A percentile compares a stretch with the other conserved stretches of the same genome.
These are phyloP conservation scores for Jamesozyma piceae DNA, from an alignment of 805 yeast genomes.

Conservation along the genomic window DNA sequence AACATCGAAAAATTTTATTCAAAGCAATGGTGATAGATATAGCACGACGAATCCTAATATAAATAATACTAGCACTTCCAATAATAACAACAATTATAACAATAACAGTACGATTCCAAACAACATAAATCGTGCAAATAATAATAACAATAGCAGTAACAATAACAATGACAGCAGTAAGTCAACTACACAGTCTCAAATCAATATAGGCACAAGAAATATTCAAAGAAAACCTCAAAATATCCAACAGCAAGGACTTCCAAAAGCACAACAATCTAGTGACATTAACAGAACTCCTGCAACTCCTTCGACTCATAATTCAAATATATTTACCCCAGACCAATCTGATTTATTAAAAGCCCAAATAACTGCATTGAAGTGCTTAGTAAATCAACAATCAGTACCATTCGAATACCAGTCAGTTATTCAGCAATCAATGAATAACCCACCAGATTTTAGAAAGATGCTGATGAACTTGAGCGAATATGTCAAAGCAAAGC, in stretches of 20 bases:
- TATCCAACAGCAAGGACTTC: background rate
- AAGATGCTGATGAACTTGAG: conserved; percentile 24
- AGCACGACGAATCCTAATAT: background rate
- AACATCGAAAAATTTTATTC: background rate
- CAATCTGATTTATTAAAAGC: conserved; percentile 29
- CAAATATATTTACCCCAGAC: conserved; percentile 21
- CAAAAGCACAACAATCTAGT: background rate
- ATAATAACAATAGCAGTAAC: background rate
- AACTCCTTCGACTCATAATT: background rate
- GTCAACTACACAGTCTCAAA: background rate
- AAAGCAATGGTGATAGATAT: background rate
- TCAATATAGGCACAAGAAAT: too few relatives aligned
- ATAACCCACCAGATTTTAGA: conserved; percentile 28
- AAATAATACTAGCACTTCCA: background rate
- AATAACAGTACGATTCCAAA: conserved; percentile 3
- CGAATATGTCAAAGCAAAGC: conserved; percentile 20
- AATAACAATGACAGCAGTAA: background rate
- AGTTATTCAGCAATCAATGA: conserved; percentile 25
- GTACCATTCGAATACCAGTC: conserved; percentile 24
- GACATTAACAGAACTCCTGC: background rate
- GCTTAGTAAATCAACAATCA: conserved; percentile 23
- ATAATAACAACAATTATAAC: conserved; percentile 1
- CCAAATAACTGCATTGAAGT: conserved; percentile 29
- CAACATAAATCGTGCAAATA: background rate
- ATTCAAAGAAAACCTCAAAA: background rate